phyloP scores from a whole-genome alignment of 805 yeast species.

The Ogataea polymorpha region DNA sequence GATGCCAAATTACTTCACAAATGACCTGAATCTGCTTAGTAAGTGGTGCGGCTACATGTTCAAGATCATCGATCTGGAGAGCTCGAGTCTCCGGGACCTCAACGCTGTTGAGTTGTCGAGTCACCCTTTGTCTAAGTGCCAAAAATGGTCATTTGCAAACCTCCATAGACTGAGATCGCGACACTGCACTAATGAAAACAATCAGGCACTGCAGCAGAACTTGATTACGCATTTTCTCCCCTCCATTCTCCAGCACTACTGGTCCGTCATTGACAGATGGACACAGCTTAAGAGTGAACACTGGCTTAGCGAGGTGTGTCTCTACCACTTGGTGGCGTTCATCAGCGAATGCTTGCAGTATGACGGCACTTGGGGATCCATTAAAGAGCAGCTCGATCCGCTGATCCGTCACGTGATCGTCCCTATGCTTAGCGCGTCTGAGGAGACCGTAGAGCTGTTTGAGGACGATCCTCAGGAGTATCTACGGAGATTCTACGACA shows the following conservation, averaged over 20 bases:
- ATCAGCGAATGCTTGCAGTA: conserved; percentile 53
- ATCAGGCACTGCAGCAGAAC: conserved; percentile 25
- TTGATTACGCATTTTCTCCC: conserved; percentile 65
- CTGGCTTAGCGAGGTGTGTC: conserved; percentile 64
- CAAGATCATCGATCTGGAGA: conserved; percentile 49
- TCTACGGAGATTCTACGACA: conserved; percentile 66
- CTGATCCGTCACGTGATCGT: conserved; percentile 69
- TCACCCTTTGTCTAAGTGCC: conserved; percentile 61
- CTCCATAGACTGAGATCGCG: conserved; percentile 63
- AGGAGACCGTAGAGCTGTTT: conserved; percentile 66
- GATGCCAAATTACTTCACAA: conserved; percentile 60
- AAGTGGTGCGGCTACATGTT: conserved; percentile 75
- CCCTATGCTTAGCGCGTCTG: conserved; percentile 71
- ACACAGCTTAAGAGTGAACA: conserved; percentile 40
- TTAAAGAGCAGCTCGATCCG: conserved; percentile 63
- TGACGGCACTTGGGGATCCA: conserved; percentile 57
- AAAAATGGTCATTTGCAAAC: conserved; percentile 85
- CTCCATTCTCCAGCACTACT: conserved; percentile 56
- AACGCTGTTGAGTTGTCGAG: conserved; percentile 44
- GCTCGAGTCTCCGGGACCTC: conserved; percentile 39
- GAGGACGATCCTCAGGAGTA: conserved; percentile 89
- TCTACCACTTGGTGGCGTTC: conserved; percentile 63
- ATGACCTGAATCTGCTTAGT: conserved; percentile 42
- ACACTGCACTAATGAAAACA: conserved; percentile 38
- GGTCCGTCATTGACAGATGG: conserved; percentile 68